Percentiles rank a stretch among this genome's conserved stretches.
Conservation (phyloP, 176 grass and related monocot species). For the Carex littledalei region DNA sequence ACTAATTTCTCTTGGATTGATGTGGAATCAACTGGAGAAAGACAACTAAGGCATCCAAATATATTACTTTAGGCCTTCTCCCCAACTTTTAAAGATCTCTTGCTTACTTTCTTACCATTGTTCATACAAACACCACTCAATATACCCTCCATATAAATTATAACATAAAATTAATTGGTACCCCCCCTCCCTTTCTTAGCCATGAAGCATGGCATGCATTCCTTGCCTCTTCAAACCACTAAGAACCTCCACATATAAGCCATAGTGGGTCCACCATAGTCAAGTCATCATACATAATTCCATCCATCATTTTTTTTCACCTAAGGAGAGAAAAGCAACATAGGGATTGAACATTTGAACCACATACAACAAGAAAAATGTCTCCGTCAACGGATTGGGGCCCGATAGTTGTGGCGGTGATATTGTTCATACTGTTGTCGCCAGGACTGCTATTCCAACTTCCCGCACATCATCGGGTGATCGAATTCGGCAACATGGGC, state of each 20-base stretch:
- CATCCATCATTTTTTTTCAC: background rate
- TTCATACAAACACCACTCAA: too few relatives aligned
- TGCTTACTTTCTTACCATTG: background rate
- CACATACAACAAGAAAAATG: constrained; percentile 10
- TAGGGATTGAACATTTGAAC: background rate
- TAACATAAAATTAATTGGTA: too few relatives aligned
- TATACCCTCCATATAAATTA: too few relatives aligned
- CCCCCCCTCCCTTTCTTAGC: too few relatives aligned
- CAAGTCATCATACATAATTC: background rate
- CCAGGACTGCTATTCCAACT: constrained; percentile 83
- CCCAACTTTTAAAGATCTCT: constrained; percentile 13
- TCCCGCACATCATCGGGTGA: constrained; percentile 47
- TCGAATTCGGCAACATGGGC: constrained; percentile 86
- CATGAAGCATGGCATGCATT: constrained; percentile 66
- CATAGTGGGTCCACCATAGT: constrained; percentile 41
- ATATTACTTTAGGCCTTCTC: constrained; percentile 20
- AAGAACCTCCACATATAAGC: constrained; percentile 12
- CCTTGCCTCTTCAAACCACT: constrained; percentile 37
- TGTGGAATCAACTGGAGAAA: background rate
- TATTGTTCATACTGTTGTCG: constrained; percentile 73
- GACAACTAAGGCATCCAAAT: constrained; percentile 6
- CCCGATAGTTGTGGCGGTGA: constrained; percentile 71
- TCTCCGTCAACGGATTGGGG: constrained; percentile 66
- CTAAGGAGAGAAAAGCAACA: background rate
- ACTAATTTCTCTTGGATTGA: background rate